These are phyloP conservation scores for Cylindrodendrum hubeiense DNA, from an alignment of 2,329 filamentous ascomycete genomes.

Conservation along the genomic window DNA sequence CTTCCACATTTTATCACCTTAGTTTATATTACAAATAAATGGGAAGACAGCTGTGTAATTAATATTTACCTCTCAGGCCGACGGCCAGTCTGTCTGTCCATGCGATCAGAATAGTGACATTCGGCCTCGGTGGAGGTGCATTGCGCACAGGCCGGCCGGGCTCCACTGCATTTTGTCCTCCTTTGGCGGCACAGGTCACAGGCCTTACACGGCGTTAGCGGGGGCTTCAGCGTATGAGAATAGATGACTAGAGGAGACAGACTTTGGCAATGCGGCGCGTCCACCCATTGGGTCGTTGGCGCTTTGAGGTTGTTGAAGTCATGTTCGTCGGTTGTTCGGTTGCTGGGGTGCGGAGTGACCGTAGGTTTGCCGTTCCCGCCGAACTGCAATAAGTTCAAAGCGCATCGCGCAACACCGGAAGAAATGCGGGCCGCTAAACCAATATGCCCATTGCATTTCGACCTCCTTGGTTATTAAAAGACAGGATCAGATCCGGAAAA, in stretches of 20 bases:
- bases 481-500: neutral
- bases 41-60: fast-evolving
- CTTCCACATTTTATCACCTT: neutral
- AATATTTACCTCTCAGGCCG: neutral
- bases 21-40: neutral
- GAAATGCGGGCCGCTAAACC: neutral
- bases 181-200: constrained; percentile 18
- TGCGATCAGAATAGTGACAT: constrained; percentile 16
- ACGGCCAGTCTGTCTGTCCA: neutral
- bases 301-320: constrained; percentile 1
- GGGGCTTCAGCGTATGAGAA: neutral
- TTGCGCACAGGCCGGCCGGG: constrained; percentile 6
- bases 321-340: neutral
- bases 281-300: constrained; percentile 9
- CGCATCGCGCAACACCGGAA: neutral
- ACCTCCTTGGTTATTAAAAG: neutral
- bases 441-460: neutral
- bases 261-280: constrained; percentile 20
- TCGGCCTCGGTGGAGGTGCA: neutral
- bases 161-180: constrained; percentile 12
- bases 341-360: neutral
- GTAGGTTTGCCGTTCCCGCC: neutral
- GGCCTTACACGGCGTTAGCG: constrained; percentile 1
- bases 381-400: neutral
- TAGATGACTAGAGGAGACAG: neutral